Conservation (phyloP, 2,329 filamentous ascomycete species). For the Claviceps purpurea region DNA sequence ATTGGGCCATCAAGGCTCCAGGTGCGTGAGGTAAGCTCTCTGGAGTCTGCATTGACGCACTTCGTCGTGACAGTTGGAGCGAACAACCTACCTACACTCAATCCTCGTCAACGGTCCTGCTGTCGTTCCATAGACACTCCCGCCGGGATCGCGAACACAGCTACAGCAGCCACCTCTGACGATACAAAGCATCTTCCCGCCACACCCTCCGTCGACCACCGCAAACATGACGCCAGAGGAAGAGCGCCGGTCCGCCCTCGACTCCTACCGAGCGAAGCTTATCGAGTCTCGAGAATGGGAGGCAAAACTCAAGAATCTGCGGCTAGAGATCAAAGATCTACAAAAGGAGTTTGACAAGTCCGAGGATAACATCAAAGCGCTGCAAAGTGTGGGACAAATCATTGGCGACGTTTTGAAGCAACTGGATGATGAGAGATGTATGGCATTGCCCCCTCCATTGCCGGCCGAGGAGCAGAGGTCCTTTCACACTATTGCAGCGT, state of each 20-base stretch:
- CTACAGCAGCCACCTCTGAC: not conserved
- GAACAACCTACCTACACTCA: not conserved
- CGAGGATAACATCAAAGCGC: constrained; percentile 97
- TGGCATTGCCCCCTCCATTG: constrained; percentile 18
- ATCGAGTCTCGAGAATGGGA: constrained; percentile 98
- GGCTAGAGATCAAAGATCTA: constrained; percentile 88
- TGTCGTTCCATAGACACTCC: not conserved
- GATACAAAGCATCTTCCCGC: not conserved
- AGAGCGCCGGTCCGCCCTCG: constrained; percentile 56
- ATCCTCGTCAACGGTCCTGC: not conserved
- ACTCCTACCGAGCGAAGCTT: constrained; percentile 66
- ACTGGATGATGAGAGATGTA: constrained; percentile 96
- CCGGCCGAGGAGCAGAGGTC: not conserved
- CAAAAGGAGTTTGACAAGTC: constrained; percentile 94
- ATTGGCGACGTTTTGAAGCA: constrained; percentile 99
- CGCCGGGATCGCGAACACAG: not conserved
- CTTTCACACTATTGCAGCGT: not conserved
- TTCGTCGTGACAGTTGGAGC: not conserved
- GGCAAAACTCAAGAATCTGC: constrained; percentile 86
- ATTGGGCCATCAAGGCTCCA: constrained; percentile 20
- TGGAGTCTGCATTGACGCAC: constrained; percentile 2
- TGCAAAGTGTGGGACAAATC: constrained; percentile 98
- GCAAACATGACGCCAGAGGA: constrained; percentile 38
- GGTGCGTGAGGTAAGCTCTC: constrained; percentile 28
- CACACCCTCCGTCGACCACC: not conserved